Evolutionary conservation across 192 early-diverging fungal species (phyloP), one percentile per base, ranked within the genome.

Genomic region (Umbelopsis vinacea): DNA sequence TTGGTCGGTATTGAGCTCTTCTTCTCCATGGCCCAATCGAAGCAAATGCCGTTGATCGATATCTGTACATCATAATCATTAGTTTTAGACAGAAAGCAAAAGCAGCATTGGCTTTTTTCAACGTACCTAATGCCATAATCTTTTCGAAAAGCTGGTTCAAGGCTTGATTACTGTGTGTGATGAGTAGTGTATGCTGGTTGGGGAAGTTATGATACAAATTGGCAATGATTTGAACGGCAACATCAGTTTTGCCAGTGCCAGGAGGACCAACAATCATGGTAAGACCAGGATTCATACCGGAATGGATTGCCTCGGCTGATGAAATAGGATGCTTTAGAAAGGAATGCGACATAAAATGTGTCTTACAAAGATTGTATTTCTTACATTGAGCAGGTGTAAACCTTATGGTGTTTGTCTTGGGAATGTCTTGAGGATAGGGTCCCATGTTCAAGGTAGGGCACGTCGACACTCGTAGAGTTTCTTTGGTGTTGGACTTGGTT

Each of bases 151-250:
- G 86, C 69, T 99, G 97, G 82, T 98, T 98, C 46, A 99, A 84
- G n/a, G 97, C 97, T 79, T 98, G 96, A 79, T 99, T 99, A 48
- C 94, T 96, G 74, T 97, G 95, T 4, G 98, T 97, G 14, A 99
- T 85, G 5, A 99, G 79, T 23, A 99, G 87, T 17, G 92, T 98
- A 53, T 94, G 96, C 74, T 98, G 91, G 15, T 89, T 82, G 0
- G 96, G 95, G 82, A 89, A 83, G 68, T 93, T 94, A 83, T 97
- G 95, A 77, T 99, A 99, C 46, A 98, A 80, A 71, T 97, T 98
- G 77, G 93, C 85, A 70, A 98, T 93, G 24, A 96, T 95, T 79
- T 99, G 97, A 12, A 97, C 98, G 0, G 98, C 97, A 4, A 96
- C 92, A 77, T 98, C 96, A 0, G 97, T 98, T 78, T 99, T 99